Conservation (phyloP, 257 asterid species). For the Scutellaria minor region DNA sequence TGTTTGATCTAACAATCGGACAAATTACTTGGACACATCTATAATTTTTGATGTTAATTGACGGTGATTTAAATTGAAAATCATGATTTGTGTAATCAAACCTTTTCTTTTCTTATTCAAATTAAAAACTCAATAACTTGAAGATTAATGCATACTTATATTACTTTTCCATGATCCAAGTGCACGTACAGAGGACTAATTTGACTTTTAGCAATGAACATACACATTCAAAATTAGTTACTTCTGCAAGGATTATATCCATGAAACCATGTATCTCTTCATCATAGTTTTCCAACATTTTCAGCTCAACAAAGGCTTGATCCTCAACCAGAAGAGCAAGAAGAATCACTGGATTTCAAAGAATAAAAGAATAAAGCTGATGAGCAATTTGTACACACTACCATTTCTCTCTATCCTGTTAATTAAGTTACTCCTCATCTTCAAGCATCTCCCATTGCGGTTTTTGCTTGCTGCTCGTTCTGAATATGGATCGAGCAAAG, state of each 20-base stretch:
- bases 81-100: not conserved
- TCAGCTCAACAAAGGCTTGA: slow-evolving; percentile 10
- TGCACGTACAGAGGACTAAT: slow-evolving; percentile 3
- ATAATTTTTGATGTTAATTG: too few species aligned
- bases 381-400: slow-evolving; percentile 45
- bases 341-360: slow-evolving; percentile 31
- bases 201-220: not conserved
- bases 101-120: not conserved
- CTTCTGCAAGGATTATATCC: slow-evolving; percentile 5
- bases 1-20: too few species aligned
- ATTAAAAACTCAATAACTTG: not conserved
- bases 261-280: slow-evolving; percentile 13
- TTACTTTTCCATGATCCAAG: slow-evolving; percentile 11
- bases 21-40: too few species aligned
- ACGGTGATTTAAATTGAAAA: not conserved
- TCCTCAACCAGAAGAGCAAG: slow-evolving; percentile 7
- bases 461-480: slow-evolving; percentile 30
- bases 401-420: slow-evolving; percentile 26
- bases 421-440: slow-evolving; percentile 29
- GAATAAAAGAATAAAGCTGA: slow-evolving; percentile 42
- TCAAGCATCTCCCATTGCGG: slow-evolving; percentile 36
- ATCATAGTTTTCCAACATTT: slow-evolving; percentile 11
- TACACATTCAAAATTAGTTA: slow-evolving; percentile 1
- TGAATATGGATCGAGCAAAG: slow-evolving; percentile 30
- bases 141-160: not conserved